Conservation (phyloP, 257 asterid genomes). For the Scutellaria minor region DNA sequence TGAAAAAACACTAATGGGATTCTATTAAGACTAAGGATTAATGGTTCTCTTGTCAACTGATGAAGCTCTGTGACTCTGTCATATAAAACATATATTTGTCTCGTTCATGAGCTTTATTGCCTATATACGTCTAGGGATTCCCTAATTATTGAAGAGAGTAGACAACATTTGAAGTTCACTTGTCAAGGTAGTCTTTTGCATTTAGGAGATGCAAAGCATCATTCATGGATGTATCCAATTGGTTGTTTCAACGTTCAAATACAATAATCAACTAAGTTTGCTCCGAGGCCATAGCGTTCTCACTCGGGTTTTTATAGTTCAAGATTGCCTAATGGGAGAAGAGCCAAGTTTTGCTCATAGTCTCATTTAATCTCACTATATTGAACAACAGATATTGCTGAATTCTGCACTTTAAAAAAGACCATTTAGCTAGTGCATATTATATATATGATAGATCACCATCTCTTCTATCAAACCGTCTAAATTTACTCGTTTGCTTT, state of each 20-base stretch:
- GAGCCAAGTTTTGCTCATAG: background rate
- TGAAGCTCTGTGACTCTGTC: background rate
- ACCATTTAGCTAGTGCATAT: too few relatives aligned
- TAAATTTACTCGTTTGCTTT: conserved; percentile 4
- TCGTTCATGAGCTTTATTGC: background rate
- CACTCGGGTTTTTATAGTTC: background rate
- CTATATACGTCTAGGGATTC: background rate
- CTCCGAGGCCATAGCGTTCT: background rate
- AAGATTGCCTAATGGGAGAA: conserved; percentile 8
- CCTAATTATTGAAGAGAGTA: conserved; percentile 4
- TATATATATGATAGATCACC: too few relatives aligned
- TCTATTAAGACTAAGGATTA: conserved; percentile 15
- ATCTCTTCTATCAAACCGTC: background rate
- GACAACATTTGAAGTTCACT: background rate
- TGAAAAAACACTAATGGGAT: background rate
- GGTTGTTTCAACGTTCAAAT: background rate
- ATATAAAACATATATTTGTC: background rate
- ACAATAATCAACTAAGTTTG: background rate
- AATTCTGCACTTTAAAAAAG: too few relatives aligned
- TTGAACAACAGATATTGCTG: too few relatives aligned
- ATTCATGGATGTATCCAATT: background rate
- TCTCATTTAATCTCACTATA: too few relatives aligned
- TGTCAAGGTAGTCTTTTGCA: conserved; percentile 10
- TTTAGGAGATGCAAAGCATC: conserved; percentile 2
- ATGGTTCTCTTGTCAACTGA: background rate